Evolutionary conservation across 352 stramenopile genomes (phyloP), one percentile per base, ranked within the genome.

Genomic region (Globisporangium orthogonon): DNA sequence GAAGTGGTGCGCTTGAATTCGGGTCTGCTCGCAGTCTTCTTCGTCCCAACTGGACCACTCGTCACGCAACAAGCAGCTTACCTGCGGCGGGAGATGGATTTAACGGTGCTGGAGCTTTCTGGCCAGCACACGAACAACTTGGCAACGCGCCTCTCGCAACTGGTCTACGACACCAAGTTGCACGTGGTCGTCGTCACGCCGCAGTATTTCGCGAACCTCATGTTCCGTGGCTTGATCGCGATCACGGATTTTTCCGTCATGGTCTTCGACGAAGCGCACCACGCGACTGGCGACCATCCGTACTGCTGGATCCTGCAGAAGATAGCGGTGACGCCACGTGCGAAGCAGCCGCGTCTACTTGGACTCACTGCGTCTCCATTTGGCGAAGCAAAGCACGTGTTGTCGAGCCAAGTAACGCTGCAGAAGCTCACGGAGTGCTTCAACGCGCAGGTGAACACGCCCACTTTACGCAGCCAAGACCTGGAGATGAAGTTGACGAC

Each of bases 261-360:
- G 69, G 74, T 93, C 15, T 90, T 93, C 65, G 83, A 93, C 41
- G 80, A 93, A 69, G 83, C 83, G 4, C 83, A 93, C 50, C 83
- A 93, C 47, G 80, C 76, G 3, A 89, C 69, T 50, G 71, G 75
- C 23, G 73, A 74, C 1, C 70, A 89, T 53, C 78, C 83, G 0
- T 91, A 91, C 52, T 74, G 69, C 18, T 66, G 80, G 17, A 67
- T 93, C 14, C 56, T 89, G 35, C 65, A 74, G 56, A 61, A 63
- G 30, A 29, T 93, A 1, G 58, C 64, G 13, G 52, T 44, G 13
- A 61, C 83, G 29, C 52, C 67, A 15, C 9, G 54, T 0, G 52
- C 60, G 15, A 28, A 23, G 43, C 59, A 76, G 11, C 83, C 83
- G 28, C 76, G 80, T 4, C 67, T 91, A 46, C 50, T 93, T 35